These are phyloP conservation scores for Fusarium armeniacum DNA, from an alignment of 2,329 filamentous ascomycete species.

Conservation along the genomic window DNA sequence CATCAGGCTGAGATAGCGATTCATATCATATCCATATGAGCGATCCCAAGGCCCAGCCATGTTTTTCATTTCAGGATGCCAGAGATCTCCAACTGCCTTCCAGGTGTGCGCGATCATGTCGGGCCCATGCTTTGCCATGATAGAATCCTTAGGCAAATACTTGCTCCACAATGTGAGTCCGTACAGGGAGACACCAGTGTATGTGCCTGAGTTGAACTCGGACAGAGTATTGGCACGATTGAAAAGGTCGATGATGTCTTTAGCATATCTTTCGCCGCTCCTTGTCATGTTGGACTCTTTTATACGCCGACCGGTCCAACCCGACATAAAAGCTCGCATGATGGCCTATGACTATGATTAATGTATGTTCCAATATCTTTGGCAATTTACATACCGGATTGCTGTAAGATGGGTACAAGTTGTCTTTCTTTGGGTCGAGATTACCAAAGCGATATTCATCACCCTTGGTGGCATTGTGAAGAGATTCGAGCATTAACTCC, in stretches of 20 bases:
- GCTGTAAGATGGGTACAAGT: slow-evolving; percentile 73
- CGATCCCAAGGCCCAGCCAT: slow-evolving; percentile 76
- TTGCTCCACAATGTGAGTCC: slow-evolving; percentile 71
- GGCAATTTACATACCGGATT: slow-evolving; percentile 60
- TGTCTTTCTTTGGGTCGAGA: slow-evolving; percentile 66
- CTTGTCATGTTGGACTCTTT: slow-evolving; percentile 71
- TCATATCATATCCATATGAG: slow-evolving; percentile 75
- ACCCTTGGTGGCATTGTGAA: slow-evolving; percentile 69
- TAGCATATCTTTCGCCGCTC: slow-evolving; percentile 68
- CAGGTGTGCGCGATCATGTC: slow-evolving; percentile 68
- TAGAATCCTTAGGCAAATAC: slow-evolving; percentile 67
- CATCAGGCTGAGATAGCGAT: slow-evolving; percentile 70
- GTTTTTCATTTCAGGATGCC: slow-evolving; percentile 71
- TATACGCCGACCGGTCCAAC: slow-evolving; percentile 69
- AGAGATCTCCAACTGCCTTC: slow-evolving; percentile 65
- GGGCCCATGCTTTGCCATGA: slow-evolving; percentile 66
- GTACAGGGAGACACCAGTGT: slow-evolving; percentile 72
- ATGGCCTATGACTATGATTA: slow-evolving; percentile 53
- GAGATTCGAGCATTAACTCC: slow-evolving; percentile 64
- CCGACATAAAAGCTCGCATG: slow-evolving; percentile 73
- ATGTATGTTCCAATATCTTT: rapidly evolving
- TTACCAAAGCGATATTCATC: slow-evolving; percentile 74
- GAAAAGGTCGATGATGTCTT: slow-evolving; percentile 70
- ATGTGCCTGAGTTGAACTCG: slow-evolving; percentile 74
- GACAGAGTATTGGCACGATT: slow-evolving; percentile 68